Base-by-base conservation (phyloP, 805 yeast species). In the Pichia occidentalis region DNA sequence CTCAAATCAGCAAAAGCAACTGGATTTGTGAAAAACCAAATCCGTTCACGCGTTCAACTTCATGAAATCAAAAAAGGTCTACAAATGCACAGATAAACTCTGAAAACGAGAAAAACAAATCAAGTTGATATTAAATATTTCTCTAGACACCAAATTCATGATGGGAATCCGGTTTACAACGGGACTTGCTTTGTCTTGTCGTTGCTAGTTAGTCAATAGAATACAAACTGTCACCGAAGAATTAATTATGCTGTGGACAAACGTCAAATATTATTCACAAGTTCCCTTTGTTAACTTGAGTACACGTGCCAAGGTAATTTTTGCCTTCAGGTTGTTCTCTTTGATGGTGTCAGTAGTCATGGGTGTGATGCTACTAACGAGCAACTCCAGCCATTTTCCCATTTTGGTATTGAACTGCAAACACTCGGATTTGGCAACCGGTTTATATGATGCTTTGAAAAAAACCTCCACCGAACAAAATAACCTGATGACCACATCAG, bases 351-450 rank as follows among this genome's bases (percentile, higher is more conserved):
- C 42, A 11, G 11, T 44, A 2, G 20, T 37, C 11, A 19, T 32
- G 4, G 27, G 37, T 9, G 13, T 36, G 6, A 14, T 35, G 4
- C 14, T 48, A 10, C 10, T 47, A 10, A 28, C 29, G 4, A 13
- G 16, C 4, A 25, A 17, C 12, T 43, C 42, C 5, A 18, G 25
- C 3, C 13, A 11, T 5, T 9, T 36, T 3, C 44, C 43, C 17
- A 26, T 43, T 11, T 25, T 36, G 10, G 49, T 65, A 27, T 57
- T 77, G 26, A 68, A 70, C 47, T 73, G 77, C 41, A 64, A 71
- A 4, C 77, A 71, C 46, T 54, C 67, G 6, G 75, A 73, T 42
- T 71, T 77, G 14, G 68, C 77, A 1, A 48, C 57, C 14, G 84
- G 83, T 1, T 53, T 77, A 7, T 76, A 73, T 47, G 53, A 64